These are phyloP conservation scores for Hemileccinum rubropunctum DNA, from an alignment of 768 basidiomycete genomes.

Conservation along the genomic window DNA sequence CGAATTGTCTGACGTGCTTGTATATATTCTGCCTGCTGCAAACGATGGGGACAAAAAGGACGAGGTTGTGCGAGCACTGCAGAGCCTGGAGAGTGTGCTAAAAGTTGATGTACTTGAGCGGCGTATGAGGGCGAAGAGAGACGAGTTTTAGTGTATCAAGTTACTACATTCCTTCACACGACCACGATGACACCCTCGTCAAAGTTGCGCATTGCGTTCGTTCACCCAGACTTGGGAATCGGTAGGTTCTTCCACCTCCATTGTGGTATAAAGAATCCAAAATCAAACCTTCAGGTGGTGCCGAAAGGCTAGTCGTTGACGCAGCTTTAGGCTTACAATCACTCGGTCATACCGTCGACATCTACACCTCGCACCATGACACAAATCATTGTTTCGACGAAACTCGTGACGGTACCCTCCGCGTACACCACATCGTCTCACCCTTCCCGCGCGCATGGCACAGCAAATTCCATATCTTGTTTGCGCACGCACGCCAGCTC, in stretches of 20 bases:
- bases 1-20: constrained; percentile 21
- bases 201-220: constrained; percentile 65
- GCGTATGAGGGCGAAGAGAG: constrained; percentile 23
- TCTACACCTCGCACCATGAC: constrained; percentile 95
- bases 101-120: constrained; percentile 24
- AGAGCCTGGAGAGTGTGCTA: constrained; percentile 15
- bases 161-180: too few species aligned
- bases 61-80: constrained; percentile 15
- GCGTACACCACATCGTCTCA: constrained; percentile 66
- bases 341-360: constrained; percentile 79
- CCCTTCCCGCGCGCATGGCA: constrained; percentile 77
- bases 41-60: constrained; percentile 1
- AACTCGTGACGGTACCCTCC: constrained; percentile 83
- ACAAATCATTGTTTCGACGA: constrained; percentile 88
- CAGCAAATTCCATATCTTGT: constrained; percentile 85
- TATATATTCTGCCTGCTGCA: constrained; percentile 11
- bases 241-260: constrained; percentile 43
- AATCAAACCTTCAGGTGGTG: constrained; percentile 63
- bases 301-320: constrained; percentile 93
- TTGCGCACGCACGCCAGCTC: constrained; percentile 86
- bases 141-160: constrained; percentile 22
- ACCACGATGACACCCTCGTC: neutral
- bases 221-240: constrained; percentile 94
- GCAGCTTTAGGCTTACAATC: constrained; percentile 86
- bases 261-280: neutral